phyloP scores from a whole-genome alignment of 2,329 filamentous ascomycete species.

The Fusarium sp. region DNA sequence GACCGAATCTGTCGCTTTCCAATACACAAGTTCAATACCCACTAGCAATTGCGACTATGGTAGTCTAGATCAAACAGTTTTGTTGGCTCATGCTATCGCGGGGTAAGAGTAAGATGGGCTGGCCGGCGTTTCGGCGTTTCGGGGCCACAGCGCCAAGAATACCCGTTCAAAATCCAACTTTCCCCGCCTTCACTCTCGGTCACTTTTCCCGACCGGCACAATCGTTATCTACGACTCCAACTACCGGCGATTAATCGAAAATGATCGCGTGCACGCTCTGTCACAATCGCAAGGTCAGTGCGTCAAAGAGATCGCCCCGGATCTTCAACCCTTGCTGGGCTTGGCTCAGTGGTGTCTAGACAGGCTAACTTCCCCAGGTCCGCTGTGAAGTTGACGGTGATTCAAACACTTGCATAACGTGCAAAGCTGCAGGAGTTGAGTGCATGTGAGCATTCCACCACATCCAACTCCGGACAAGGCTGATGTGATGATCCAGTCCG shows the following conservation, averaged over 20 bases:
- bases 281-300: slow-evolving; percentile 2
- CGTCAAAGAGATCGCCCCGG: background rate
- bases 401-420: background rate
- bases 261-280: background rate
- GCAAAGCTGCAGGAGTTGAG: background rate
- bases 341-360: too few relatives aligned
- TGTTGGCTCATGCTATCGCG: background rate
- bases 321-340: background rate
- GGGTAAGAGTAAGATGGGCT: background rate
- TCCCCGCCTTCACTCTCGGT: background rate
- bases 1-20: background rate
- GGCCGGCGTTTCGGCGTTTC: background rate
- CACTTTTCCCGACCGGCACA: background rate
- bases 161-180: background rate
- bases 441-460: background rate
- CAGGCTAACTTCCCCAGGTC: background rate
- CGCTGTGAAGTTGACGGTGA: background rate
- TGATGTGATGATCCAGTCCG: background rate
- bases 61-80: background rate
- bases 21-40: background rate
- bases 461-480: background rate
- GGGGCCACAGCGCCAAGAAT: background rate
- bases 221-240: background rate
- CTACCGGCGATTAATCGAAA: background rate
- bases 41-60: background rate